Base-by-base conservation (phyloP, 495 filamentous ascomycete species). In the Penicillium goetzii region DNA sequence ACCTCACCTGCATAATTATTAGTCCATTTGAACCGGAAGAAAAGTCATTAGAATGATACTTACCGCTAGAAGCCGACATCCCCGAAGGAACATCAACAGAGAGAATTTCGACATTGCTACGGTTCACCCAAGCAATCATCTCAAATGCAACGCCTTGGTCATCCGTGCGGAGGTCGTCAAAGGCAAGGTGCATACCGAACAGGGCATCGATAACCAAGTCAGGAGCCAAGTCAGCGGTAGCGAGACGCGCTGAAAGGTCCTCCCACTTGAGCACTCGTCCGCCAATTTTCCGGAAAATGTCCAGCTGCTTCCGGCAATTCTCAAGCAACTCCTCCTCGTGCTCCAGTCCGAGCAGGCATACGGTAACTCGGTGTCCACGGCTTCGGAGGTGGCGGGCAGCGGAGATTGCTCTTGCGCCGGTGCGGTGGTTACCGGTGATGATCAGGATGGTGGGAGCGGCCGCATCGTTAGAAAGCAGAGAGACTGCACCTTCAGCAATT, bases 171-270 rank as follows among this genome's bases (percentile, higher is more conserved):
- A 97, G 80, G 58, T 93, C 90, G 41, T 97, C 91, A 67, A 96
- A 96, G 10, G 87, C 86, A 49, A 91, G 82, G 55, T 93, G 90
- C 56, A 92, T 88, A 21, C 92, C 91, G 4, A 99, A 84, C 19
- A 99, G 75, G 2, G 92, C 93, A 76, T 99, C 95, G 34, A 99
- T 81, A 57, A 97, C 91, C 56, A 97, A 76, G 50, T 93, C 91
- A 3, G 92, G 84, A 1, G 86, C 81, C 34, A 85, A 77, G 53
- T 90, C 84, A 5, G 84, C 72, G 12, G 78, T 78, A 58, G 85
- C 83, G n/a, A 90, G 72, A n/a, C 78, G 79, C 14, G 73, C 60
- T 21, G 71, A 81, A 21, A 85, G 66, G 43, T 81, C 81, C 56
- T 84, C 83, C 79, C 79, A 84, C 54, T 77, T 84, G 43, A 86